Conservation (phyloP, 2,329 filamentous ascomycete genomes). For the Apiospora saccharicola region DNA sequence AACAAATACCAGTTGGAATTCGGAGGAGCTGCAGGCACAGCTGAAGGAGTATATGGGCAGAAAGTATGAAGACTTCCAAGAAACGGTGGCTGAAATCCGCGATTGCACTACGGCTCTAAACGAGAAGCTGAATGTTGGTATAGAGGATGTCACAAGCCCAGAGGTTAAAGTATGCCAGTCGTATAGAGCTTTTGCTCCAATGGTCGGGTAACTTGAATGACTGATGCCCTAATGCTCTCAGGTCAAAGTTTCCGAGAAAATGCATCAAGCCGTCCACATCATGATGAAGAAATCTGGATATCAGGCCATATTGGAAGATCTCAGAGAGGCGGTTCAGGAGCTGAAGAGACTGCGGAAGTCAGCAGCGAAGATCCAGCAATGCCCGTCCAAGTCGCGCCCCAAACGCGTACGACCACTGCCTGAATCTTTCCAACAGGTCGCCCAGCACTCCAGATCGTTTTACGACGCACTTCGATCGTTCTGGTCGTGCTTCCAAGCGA, state of each 20-base stretch:
- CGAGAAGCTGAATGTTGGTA: background rate
- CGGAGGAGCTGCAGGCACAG: conserved; percentile 19
- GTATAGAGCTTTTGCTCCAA: background rate
- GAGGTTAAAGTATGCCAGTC: background rate
- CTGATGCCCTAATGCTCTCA: background rate
- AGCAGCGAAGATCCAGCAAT: conserved; percentile 27
- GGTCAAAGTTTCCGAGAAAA: background rate
- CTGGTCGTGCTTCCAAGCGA: conserved; percentile 28
- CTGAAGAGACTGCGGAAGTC: conserved; percentile 30
- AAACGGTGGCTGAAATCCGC: conserved; percentile 1
- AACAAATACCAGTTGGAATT: conserved; percentile 23
- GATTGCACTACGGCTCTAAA: background rate
- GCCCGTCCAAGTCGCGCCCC: background rate
- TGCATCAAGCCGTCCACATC: conserved; percentile 24
- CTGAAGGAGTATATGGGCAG: conserved; percentile 19
- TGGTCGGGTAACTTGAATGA: background rate
- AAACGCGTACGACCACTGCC: conserved; percentile 24
- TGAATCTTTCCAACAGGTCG: conserved; percentile 15
- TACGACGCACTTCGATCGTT: conserved; percentile 27
- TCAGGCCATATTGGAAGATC: conserved; percentile 24
- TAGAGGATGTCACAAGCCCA: background rate
- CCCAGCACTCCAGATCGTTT: conserved; percentile 27
- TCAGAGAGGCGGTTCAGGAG: conserved; percentile 30
- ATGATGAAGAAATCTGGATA: conserved; percentile 27
- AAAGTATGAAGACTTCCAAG: conserved; percentile 12